Evolutionary conservation across 116 monocot genomes (phyloP).

Genomic region (Phalaenopsis hybrid): DNA sequence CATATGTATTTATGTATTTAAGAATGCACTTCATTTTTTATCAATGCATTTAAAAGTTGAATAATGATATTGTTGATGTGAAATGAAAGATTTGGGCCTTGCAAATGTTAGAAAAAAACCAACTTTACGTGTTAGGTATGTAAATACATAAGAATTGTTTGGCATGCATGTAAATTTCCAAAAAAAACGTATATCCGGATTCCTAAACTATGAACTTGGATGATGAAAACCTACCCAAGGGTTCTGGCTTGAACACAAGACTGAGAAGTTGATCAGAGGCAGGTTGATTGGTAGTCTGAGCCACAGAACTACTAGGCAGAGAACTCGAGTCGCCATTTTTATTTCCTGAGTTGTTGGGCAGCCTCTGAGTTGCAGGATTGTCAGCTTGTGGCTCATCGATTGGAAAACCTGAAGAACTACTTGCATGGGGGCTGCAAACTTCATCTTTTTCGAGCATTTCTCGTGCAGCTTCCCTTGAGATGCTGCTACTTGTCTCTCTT

Average conservation of each 20-base stretch:
- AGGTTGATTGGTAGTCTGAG: background rate
- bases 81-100: too few species aligned
- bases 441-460: slow-evolving; percentile 12
- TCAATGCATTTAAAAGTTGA: too few species aligned
- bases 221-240: slow-evolving; percentile 18
- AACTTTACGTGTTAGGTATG: too few species aligned
- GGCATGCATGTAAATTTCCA: too few species aligned
- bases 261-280: background rate
- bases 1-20: too few species aligned
- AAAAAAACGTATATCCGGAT: too few species aligned
- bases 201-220: background rate
- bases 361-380: background rate
- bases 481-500: slow-evolving; percentile 20
- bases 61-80: too few species aligned
- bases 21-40: too few species aligned
- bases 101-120: too few species aligned
- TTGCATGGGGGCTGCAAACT: background rate
- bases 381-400: background rate
- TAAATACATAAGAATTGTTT: too few species aligned
- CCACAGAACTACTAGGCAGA: background rate
- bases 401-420: background rate
- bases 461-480: background rate
- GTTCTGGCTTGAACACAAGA: slow-evolving; percentile 10
- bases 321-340: background rate
- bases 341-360: background rate